Conservation (phyloP, 257 asterid genomes). For the Gynochthodes officinalis region DNA sequence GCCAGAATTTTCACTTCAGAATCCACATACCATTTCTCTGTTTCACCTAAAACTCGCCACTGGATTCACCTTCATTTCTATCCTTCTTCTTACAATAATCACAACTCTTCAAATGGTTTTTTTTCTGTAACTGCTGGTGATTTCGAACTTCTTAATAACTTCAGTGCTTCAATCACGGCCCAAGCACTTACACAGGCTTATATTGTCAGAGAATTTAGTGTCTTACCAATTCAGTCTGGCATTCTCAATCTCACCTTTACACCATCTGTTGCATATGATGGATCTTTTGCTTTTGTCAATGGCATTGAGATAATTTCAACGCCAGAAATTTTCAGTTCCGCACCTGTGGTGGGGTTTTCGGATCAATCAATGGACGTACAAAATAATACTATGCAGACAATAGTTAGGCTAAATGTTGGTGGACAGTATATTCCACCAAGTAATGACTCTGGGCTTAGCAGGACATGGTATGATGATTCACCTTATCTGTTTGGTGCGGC, state of each 20-base stretch:
- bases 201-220: conserved; percentile 47
- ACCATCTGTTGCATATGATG: conserved; percentile 29
- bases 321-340: conserved; percentile 51
- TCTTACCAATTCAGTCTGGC: conserved; percentile 24
- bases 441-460: conserved; percentile 38
- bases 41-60: conserved; percentile 44
- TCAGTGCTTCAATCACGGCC: conserved; percentile 60
- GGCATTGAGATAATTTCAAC: conserved; percentile 66
- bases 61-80: conserved; percentile 75
- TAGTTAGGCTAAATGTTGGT: conserved; percentile 66
- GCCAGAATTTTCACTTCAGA: conserved; percentile 51
- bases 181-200: conserved; percentile 58
- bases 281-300: conserved; percentile 59
- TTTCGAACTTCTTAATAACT: conserved; percentile 52
- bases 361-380: conserved; percentile 28
- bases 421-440: conserved; percentile 49
- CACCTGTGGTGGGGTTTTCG: conserved; percentile 38
- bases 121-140: conserved; percentile 44
- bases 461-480: conserved; percentile 70
- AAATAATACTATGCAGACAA: conserved; percentile 42
- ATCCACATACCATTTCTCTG: conserved; percentile 39
- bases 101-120: conserved; percentile 33
- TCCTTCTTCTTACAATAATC: conserved; percentile 42
- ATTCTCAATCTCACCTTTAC: conserved; percentile 51
- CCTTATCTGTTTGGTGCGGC: conserved; percentile 65